Evolutionary conservation across 805 yeast genomes (phyloP), one percentile per base, ranked within the genome.

Genomic region (Ogataea ganodermae): DNA sequence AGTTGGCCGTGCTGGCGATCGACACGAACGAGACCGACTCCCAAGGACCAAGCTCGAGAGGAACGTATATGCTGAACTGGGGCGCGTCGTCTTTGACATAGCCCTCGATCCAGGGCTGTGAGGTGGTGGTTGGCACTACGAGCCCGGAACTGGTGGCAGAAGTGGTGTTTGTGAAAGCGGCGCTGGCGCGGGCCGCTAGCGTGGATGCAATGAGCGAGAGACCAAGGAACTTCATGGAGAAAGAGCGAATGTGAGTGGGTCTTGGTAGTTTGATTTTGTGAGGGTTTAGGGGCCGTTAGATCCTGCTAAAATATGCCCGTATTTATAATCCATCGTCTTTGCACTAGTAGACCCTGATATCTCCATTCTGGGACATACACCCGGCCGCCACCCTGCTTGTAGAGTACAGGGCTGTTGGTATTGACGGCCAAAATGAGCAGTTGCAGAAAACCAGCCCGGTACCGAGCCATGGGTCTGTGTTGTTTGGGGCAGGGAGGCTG

Each of bases 61-160:
- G 63, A 43, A 59, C 52, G 39, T 43, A 51, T 18, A 57, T 48
- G 31, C 43, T 47, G 40, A 46, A 59, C 24, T 50, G 44, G 26
- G 63, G 63, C 17, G 24, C 24, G 12, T 54, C 53, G 36, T 51
- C 39, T 17, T 51, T 56, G 16, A 52, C 42, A 36, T 35, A 46
- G 22, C 59, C 56, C 18, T 46, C 44, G 28, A 55, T 50, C 48
- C 52, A 52, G 20, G 63, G 63, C 23, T 60, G 45, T 7, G 52
- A 30, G 17, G 58, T 43, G 5, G 56, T 17, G 6, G 49, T 17
- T 8, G 49, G 13, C 5, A 38, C 30, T n/a, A 50, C 27, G 5
- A 45, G 30, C 17, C 37, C 35, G 2, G 53, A 13, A 32, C n/a
- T n/a, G n/a, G 45, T 9, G 23, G 52, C 13, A 12, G 52, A 17